Evolutionary conservation across 768 basidiomycete species (phyloP), one percentile per base, ranked within the genome.

Genomic region (Tephrocybe sp.): DNA sequence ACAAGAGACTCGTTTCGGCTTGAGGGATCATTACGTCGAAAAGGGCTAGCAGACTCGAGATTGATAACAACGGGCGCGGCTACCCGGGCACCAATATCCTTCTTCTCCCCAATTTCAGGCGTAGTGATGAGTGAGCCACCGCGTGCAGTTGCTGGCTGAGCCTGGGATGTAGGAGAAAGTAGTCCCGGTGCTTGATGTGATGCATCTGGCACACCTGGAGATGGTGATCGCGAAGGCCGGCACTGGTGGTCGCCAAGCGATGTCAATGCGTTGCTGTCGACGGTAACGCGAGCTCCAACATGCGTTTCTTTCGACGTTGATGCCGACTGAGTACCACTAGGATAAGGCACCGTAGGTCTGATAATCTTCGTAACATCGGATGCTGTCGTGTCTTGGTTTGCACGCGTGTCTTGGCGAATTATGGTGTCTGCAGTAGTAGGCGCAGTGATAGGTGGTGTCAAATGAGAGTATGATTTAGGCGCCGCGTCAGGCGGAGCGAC

Each of bases 401-500:
- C 59, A 28, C 39, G 43, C 5, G 38, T 36, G 34, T 16, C 28
- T 32, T 52, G 47, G 25, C 52, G 54, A 34, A 26, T 26, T 15
- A 3, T 40, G 24, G 36, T 11, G 58, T 63, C 60, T 55, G 50
- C 59, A 24, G 61, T 58, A 32, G 70, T 57, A 52, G 83, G 80
- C 11, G 77, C 74, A 24, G 77, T 70, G 18, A 74, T 63, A 12
- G 80, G 80, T 47, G 81, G 78, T 4, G 78, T 72, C 38, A 84
- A 69, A 46, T 77, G 75, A 24, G 79, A 71, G 59, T 83, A 81
- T 12, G 74, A 66, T 38, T 63, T 69, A 13, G 76, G 75, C 8
- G 81, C 74, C 55, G 82, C 83, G 64, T 87, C 88, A 31, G 86
- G 85, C 42, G 86, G 87, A 45, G 84, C 84, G 52, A 89, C 82